Evolutionary conservation across 192 early-diverging fungal species (phyloP).

Genomic region (Coemansia sp.): DNA sequence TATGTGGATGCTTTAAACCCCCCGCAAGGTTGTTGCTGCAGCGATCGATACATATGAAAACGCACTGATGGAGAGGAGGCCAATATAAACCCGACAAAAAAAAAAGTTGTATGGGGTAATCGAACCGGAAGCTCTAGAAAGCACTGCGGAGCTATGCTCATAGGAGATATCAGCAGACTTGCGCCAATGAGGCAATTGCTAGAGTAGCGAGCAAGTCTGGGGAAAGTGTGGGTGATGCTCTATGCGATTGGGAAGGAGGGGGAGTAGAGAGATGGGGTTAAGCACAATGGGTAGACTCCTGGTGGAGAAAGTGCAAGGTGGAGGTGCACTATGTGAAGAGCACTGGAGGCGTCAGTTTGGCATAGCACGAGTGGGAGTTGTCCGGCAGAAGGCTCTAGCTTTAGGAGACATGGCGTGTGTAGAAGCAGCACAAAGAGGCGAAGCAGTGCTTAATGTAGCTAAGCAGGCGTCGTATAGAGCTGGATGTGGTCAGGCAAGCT

Average conservation of each 20-base stretch:
- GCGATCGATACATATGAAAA: slow-evolving; percentile 4
- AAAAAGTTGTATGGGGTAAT: not conserved
- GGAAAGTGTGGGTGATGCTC: slow-evolving; percentile 10
- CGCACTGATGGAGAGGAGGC: slow-evolving; percentile 6
- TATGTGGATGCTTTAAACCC: slow-evolving; percentile 1
- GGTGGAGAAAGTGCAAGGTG: not conserved
- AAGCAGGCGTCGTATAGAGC: not conserved
- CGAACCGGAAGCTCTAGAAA: not conserved
- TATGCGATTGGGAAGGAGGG: not conserved
- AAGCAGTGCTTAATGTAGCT: not conserved
- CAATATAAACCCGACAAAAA: slow-evolving; percentile 2
- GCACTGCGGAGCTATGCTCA: not conserved
- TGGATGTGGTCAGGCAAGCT: not conserved
- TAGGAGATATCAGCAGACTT: not conserved
- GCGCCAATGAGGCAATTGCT: not conserved
- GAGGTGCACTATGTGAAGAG: not conserved
- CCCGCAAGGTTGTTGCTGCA: slow-evolving; percentile 8
- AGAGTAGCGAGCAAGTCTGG: not conserved
- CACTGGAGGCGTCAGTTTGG: not conserved
- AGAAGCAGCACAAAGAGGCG: not conserved
- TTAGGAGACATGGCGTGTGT: not conserved
- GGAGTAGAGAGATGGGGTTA: not conserved
- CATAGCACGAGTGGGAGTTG: not conserved
- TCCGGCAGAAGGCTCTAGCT: not conserved
- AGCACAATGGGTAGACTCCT: not conserved